Evolutionary conservation across 768 basidiomycete genomes (phyloP), one percentile per base, ranked within the genome.

Genomic region (Pleurotus tuoliensis): DNA sequence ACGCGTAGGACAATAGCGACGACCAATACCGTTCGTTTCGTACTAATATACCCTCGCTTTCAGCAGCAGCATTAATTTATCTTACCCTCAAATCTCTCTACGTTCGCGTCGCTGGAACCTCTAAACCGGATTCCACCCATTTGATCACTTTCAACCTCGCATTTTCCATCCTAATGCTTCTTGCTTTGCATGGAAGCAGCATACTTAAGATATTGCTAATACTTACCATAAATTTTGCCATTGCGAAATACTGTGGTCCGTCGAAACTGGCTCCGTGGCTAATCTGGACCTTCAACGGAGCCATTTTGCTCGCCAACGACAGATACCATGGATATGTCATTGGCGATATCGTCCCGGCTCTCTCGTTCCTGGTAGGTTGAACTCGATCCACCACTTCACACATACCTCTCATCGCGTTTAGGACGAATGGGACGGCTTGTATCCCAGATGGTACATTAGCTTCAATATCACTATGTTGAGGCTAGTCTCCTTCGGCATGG

Each of bases 391-490:
- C 34, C 54, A 8, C 40, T 46, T 18, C 8, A 0, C 6, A 34
- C 25, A 41, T 43, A 47, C 59, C 56, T 59, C 38, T 45, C 11
- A 50, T 9, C 27, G 48, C 18, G 55, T 58, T n/a, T 52, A 92
- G 88, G 90, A 92, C 63, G 58, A 63, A 0, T 80, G 79, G 61
- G 73, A 79, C 67, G 97, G 97, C 5, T 72, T 91, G 15, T 88
- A 95, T 59, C 90, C 94, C 9, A 80, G 94, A 16, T 99, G 97
- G 97, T 84, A 98, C 62, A 78, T 98, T 63, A 82, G 76, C 62
- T 98, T 96, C 77, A 98, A 98, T 69, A 94, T 98, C 62, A 94
- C 94, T 2, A 95, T 95, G 89, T 78, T 98, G 41, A 84, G 96
- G 30, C 78, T 98, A 12, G 79, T 99, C 5, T 95, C 94, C 0